These are phyloP conservation scores for Komagataella phaffii DNA, from an alignment of 805 yeast genomes.

Conservation along the genomic window DNA sequence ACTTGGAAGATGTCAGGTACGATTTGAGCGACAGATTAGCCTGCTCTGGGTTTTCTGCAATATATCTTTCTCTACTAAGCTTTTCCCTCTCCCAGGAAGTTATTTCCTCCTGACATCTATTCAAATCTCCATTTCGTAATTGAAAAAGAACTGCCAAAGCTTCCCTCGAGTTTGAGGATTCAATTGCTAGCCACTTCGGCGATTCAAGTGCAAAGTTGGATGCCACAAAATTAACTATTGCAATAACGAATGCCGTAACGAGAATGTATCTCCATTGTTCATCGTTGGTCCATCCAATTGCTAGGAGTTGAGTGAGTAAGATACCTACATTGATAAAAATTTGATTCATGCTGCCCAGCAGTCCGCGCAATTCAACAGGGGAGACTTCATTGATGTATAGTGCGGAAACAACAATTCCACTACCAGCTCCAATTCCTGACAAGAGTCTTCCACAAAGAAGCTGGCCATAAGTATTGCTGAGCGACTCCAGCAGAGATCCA, in stretches of 20 bases:
- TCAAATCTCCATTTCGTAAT: slow-evolving; percentile 19
- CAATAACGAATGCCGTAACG: slow-evolving; percentile 44
- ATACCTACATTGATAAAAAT: slow-evolving; percentile 80
- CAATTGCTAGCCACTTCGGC: slow-evolving; percentile 60
- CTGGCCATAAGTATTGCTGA: slow-evolving; percentile 24
- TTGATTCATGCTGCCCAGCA: slow-evolving; percentile 84
- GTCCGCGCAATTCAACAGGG: slow-evolving; percentile 56
- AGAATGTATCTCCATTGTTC: slow-evolving; percentile 64
- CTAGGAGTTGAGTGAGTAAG: slow-evolving; percentile 61
- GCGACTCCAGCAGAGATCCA: slow-evolving; percentile 52
- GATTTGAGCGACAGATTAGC: slow-evolving; percentile 15
- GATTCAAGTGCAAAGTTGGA: slow-evolving; percentile 45
- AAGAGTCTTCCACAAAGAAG: slow-evolving; percentile 60
- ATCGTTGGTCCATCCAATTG: slow-evolving; percentile 52
- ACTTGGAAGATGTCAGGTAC: slow-evolving; percentile 40
- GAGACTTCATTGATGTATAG: slow-evolving; percentile 69
- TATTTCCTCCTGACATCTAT: slow-evolving; percentile 11
- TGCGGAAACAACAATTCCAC: slow-evolving; percentile 77
- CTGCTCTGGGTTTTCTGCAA: slow-evolving; percentile 11
- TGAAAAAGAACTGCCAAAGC: slow-evolving; percentile 16
- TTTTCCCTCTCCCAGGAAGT: slow-evolving; percentile 17
- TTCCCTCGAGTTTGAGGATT: slow-evolving; percentile 20
- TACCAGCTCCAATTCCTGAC: slow-evolving; percentile 81
- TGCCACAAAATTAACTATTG: slow-evolving; percentile 30
- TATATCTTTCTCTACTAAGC: slow-evolving; percentile 9